Base-by-base conservation (phyloP, 139 green algal species). In the Closterium sp. region DNA sequence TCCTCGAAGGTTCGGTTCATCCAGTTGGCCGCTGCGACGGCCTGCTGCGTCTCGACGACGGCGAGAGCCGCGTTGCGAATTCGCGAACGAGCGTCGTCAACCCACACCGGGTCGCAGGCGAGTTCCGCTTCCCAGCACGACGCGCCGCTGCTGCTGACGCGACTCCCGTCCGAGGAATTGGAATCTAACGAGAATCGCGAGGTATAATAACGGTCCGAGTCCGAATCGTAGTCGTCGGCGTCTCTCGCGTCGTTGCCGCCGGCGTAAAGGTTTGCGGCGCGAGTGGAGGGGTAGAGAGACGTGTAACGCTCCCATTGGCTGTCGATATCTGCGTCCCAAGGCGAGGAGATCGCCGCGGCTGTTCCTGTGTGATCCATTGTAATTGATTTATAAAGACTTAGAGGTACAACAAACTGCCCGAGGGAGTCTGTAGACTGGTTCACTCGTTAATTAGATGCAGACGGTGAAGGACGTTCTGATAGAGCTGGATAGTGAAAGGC, bases 61-160 rank as follows among this genome's bases (percentile, higher is more conserved):
- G 28, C 85, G 28, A 87, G 85, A 0, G 85, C 85, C 85, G 85
- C 85, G 85, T 30, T 17, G 85, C 85, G 85, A 31, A 87, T 87
- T 17, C 85, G 85, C 85, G 85, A 87, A 2, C 28, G 85, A 31
- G 85, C 85, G n/a, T 31, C 85, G 85, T 87, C 85, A 0, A 87
- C 85, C 85, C 85, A 87, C 85, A 87, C 85, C 9, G 85, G 85
- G 85, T 87, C 85, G 85, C 85, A 87, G 9, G 85, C 85, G 28
- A 87, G 85, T 27, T 32, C n/a, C 0, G 85, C 85, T 17, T 87
- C 85, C 62, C 62, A 79, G 62, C 62, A 79, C 62, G 62, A 79
- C 62, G 62, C 62, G 62, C 62, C 62, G 62, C 62, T 79, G 62
- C 42, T 62, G 42, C 38, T 79, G 62, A 2, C 62, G 62, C 62